Evolutionary conservation across 352 stramenopile species (phyloP).

Genomic region (Globisporangium cylindrosporum): DNA sequence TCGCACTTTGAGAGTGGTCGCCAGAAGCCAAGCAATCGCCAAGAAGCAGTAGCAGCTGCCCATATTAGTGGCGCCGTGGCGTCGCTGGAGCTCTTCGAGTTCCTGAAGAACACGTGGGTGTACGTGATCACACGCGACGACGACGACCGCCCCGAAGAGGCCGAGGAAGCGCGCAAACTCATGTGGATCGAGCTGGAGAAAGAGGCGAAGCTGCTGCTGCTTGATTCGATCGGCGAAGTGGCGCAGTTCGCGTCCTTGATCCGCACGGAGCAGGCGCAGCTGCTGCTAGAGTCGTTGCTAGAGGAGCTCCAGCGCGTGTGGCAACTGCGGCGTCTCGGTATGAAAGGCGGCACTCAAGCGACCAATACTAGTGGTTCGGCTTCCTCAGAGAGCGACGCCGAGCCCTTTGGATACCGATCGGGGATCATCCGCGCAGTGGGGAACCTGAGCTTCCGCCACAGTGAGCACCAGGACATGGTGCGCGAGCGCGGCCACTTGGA

Average conservation of each 20-base stretch:
- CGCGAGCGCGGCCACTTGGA: constrained; percentile 66
- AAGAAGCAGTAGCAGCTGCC: constrained; percentile 9
- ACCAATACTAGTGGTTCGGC: constrained; percentile 19
- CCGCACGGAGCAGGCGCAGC: not conserved
- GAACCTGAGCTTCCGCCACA: constrained; percentile 79
- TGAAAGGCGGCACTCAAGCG: not conserved
- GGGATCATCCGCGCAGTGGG: constrained; percentile 76
- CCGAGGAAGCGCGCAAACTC: constrained; percentile 52
- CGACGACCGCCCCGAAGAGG: constrained; percentile 60
- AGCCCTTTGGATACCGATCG: constrained; percentile 73
- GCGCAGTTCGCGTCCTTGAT: constrained; percentile 25
- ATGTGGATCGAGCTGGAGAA: constrained; percentile 79
- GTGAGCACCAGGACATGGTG: constrained; percentile 70
- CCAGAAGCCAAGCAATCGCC: constrained; percentile 7
- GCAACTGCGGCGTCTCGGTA: constrained; percentile 33
- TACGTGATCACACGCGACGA: constrained; percentile 41
- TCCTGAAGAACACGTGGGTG: constrained; percentile 50
- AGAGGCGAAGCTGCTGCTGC: constrained; percentile 68
- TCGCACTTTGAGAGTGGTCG: constrained; percentile 11
- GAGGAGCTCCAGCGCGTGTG: constrained; percentile 62
- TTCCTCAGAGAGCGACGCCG: constrained; percentile 9
- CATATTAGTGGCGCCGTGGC: constrained; percentile 5
- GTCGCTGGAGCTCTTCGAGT: constrained; percentile 35
- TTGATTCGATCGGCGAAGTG: constrained; percentile 67
- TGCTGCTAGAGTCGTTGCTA: constrained; percentile 44